Evolutionary conservation across 805 yeast species (phyloP), one percentile per base, ranked within the genome.

Genomic region (Nakazawaea molendinolei): DNA sequence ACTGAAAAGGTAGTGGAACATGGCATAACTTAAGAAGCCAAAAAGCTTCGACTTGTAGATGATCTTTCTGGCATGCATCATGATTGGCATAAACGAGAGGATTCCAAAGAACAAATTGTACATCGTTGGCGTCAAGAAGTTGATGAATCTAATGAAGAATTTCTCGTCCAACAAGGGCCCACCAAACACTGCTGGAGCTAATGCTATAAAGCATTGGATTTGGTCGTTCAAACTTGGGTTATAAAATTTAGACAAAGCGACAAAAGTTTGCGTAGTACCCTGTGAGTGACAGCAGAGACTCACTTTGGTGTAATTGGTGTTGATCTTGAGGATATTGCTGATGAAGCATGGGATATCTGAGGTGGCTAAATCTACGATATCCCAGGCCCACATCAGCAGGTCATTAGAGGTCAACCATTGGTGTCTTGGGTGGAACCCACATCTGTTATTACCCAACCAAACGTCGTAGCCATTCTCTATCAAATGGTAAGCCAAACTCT

Each of bases 161-260:
- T 79, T 71, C 18, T 71, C 73, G 46, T 82, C 73, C 20, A 90
- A 63, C 30, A 87, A 58, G 1, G 76, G 65, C 0, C 97, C 97
- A 0, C 95, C 94, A 52, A 75, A 92, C 2, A 87, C 79, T 0
- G 97, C 97, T 0, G 98, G 97, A 0, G 97, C 84, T 36, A 90
- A 58, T 0, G 90, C 85, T 20, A 85, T 65, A 50, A 86, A 85
- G 36, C 72, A 68, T 37, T 78, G 79, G 14, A 90, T 55, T 43
- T 76, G 78, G 4, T 62, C 58, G 31, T 76, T 74, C 25, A 74
- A 46, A 12, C 57, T 55, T 35, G 71, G 65, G 21, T 52, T 30
- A 28, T 54, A 53, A 25, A 69, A 70, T 35, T 63, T 60, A 13
- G 81, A 69, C 23, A 92, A 61, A 32, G 86, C 74, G 48, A 83